Evolutionary conservation across 345 rosid genomes (phyloP), one percentile per base, ranked within the genome.

Genomic region (Sonneratia alba): DNA sequence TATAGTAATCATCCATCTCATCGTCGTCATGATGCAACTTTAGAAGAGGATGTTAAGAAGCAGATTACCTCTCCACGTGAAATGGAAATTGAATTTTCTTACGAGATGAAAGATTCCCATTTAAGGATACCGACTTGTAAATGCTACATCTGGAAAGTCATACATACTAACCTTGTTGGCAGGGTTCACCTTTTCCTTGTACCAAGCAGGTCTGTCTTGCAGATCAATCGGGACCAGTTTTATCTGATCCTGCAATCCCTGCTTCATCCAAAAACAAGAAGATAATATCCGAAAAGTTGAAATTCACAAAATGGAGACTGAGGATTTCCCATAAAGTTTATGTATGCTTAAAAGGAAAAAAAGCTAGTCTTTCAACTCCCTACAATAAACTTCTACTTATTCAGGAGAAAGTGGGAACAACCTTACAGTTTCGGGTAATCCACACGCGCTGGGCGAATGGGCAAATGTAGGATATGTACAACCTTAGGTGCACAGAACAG

Each of bases 171-270:
- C 97, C 97, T 88, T 90, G 77, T 92, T 95, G 36, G 75, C 73
- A n/a, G 87, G 88, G 75, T 88, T 74, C n/a, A 90, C 90, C 79
- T 85, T 91, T 83, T 91, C 97, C 70, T 81, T 79, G 78, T 83
- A 95, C 99, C 97, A 90, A 74, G 79, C 75, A 79, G 99, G 99
- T 79, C 91, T 87, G 73, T 89, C 80, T 49, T 70, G 56, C 75
- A 95, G 82, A 74, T 88, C 83, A 18, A 92, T 73, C 34, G 97
- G 90, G 77, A 90, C 90, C 78, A 92, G 72, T 70, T 90, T 79
- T 69, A 91, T 92, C 81, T 82, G 76, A 42, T 94, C 95, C 78
- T 91, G 97, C 76, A 89, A 85, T 38, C 93, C 96, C 99, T 94
- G 84, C 56, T 73, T 53, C 45, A 53, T 49, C 67, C 69, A 74